Evolutionary conservation across 148 eudicot species (phyloP).

Genomic region (Cornus suecica): DNA sequence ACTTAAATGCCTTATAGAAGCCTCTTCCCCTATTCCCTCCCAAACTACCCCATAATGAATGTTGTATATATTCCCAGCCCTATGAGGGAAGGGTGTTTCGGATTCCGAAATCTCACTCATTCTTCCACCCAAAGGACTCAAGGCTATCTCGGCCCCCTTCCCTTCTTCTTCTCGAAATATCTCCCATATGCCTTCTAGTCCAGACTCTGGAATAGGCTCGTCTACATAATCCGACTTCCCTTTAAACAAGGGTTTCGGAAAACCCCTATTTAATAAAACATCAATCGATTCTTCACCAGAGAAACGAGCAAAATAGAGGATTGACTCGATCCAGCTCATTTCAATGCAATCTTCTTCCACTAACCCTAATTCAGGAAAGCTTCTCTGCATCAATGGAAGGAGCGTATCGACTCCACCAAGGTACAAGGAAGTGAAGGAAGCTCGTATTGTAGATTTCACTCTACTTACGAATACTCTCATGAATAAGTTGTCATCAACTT

Average conservation of each 20-base stretch:
- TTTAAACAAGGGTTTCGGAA: neutral
- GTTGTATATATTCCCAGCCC: conserved; percentile 24
- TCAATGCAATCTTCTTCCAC: neutral
- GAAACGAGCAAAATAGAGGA: neutral
- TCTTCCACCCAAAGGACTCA: conserved; percentile 28
- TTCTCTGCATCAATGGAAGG: neutral
- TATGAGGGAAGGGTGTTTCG: conserved; percentile 24
- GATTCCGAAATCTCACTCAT: conserved; percentile 20
- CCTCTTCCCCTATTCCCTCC: neutral
- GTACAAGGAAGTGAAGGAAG: neutral
- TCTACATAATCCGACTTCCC: neutral
- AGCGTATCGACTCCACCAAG: neutral
- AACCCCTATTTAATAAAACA: neutral
- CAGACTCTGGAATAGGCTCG: conserved; percentile 24
- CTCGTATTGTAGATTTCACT: neutral
- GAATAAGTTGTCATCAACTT: neutral
- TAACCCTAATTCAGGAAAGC: neutral
- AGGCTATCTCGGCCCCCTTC: conserved; percentile 4
- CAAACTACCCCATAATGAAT: conserved; percentile 25
- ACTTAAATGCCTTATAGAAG: conserved; percentile 10
- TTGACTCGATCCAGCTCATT: neutral
- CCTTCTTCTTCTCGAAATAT: conserved; percentile 21
- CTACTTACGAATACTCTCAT: neutral
- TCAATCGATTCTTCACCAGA: neutral
- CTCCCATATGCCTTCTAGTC: conserved; percentile 21